Evolutionary conservation across 805 yeast genomes (phyloP).

Genomic region (Lipomyces yamadae): DNA sequence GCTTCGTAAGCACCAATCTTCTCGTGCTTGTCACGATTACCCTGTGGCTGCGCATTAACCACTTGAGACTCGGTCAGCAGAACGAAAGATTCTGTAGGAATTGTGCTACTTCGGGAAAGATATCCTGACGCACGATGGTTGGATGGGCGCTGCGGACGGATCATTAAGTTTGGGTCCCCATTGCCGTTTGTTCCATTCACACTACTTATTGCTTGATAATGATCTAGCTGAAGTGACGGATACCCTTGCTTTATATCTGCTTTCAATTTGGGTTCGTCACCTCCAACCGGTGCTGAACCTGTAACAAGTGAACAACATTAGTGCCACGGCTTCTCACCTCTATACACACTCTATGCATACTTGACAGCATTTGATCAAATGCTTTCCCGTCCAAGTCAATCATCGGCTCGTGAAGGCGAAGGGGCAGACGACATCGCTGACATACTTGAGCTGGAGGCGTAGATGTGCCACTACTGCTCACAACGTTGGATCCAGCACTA

Average conservation of each 20-base stretch:
- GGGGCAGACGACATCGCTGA: slow-evolving; percentile 37
- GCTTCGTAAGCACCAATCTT: slow-evolving; percentile 26
- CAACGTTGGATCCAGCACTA: not conserved
- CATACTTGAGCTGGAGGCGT: slow-evolving; percentile 19
- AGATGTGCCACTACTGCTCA: slow-evolving; percentile 5
- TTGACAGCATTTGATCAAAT: slow-evolving; percentile 27
- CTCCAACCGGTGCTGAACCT: slow-evolving; percentile 10
- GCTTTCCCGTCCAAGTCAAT: slow-evolving; percentile 18
- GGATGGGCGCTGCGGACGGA: slow-evolving; percentile 4
- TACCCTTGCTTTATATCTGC: slow-evolving; percentile 3
- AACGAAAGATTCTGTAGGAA: slow-evolving; percentile 10
- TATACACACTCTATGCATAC: slow-evolving; percentile 12
- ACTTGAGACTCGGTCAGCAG: slow-evolving; percentile 8
- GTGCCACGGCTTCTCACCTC: not conserved
- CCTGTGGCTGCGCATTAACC: not conserved
- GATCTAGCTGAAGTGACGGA: slow-evolving; percentile 11
- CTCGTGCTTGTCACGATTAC: not conserved
- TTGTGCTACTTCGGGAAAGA: not conserved
- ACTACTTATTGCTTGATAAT: slow-evolving; percentile 5
- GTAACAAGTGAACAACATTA: slow-evolving; percentile 1
- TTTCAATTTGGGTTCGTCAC: not conserved
- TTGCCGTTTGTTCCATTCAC: not conserved
- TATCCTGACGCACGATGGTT: slow-evolving; percentile 4
- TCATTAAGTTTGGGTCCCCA: not conserved
- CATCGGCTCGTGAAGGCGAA: slow-evolving; percentile 32